Evolutionary conservation across 2,329 filamentous ascomycete species (phyloP).

Genomic region (Myriosclerotinia curreyana): DNA sequence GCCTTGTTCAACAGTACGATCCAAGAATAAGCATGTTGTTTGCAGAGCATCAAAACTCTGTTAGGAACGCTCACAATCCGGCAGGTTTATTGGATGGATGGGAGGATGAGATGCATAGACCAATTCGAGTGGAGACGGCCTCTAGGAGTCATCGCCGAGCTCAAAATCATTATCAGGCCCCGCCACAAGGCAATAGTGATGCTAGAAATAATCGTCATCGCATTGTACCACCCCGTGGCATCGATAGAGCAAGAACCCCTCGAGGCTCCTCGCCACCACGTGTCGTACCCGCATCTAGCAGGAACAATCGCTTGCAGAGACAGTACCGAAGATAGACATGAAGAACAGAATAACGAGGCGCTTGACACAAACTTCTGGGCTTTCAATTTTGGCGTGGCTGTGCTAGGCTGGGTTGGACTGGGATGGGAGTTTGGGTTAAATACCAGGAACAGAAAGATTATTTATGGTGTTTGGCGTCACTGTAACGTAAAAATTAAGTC

Average conservation of each 20-base stretch:
- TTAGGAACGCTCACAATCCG: conserved; percentile 14
- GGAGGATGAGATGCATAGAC: conserved; percentile 14
- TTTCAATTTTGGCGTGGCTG: conserved; percentile 18
- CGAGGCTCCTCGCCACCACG: conserved; percentile 33
- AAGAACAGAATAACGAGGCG: conserved; percentile 12
- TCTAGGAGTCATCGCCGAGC: conserved; percentile 18
- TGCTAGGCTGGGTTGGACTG: not conserved
- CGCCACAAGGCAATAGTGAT: not conserved
- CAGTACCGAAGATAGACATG: conserved; percentile 26
- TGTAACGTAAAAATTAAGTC: not conserved
- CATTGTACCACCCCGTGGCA: conserved; percentile 25
- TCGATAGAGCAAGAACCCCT: conserved; percentile 32
- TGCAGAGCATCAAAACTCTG: conserved; percentile 35
- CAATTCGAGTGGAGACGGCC: conserved; percentile 20
- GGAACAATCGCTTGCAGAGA: conserved; percentile 27
- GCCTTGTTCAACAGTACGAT: conserved; percentile 32
- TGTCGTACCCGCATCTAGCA: conserved; percentile 30
- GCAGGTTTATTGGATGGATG: conserved; percentile 14
- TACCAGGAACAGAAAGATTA: conserved; percentile 4
- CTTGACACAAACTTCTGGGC: conserved; percentile 13
- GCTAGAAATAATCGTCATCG: conserved; percentile 20
- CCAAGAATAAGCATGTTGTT: conserved; percentile 38
- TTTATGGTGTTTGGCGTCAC: not conserved
- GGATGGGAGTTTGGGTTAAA: conserved; percentile 5
- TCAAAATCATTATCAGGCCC: conserved; percentile 3